Percentiles rank a stretch among this genome's conserved stretches.
Conservation (phyloP, 805 yeast genomes). For the Metschnikowia lunata region DNA sequence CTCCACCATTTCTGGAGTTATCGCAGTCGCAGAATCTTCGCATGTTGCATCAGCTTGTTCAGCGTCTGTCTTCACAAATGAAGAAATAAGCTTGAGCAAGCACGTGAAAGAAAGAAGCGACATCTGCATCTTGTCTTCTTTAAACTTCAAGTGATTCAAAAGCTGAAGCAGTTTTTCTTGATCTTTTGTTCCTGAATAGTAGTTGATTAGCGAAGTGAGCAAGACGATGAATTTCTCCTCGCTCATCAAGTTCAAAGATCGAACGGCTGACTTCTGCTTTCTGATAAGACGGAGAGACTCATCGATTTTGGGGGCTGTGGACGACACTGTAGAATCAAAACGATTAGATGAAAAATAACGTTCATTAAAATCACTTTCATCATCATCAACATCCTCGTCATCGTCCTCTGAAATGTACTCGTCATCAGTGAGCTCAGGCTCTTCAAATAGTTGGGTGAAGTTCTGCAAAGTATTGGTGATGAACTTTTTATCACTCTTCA, state of each 20-base stretch:
- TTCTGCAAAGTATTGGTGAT: constrained; percentile 19
- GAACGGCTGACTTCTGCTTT: constrained; percentile 22
- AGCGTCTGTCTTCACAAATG: constrained; percentile 11
- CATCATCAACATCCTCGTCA: neutral
- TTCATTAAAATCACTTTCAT: neutral
- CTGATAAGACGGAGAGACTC: constrained; percentile 4
- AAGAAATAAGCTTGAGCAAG: constrained; percentile 23
- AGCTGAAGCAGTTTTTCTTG: constrained; percentile 19
- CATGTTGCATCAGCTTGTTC: constrained; percentile 17
- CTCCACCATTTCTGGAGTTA: neutral
- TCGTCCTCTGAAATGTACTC: constrained; percentile 12
- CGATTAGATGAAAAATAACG: no score
- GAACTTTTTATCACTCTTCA: constrained; percentile 15
- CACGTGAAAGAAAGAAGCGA: constrained; percentile 32
- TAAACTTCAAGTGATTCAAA: constrained; percentile 23
- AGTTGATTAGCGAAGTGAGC: constrained; percentile 23
- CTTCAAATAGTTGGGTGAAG: constrained; percentile 22
- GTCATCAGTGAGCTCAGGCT: constrained; percentile 31
- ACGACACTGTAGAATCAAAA: neutral
- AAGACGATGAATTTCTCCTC: constrained; percentile 35
- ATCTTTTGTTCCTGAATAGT: constrained; percentile 20
- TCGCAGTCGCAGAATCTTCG: neutral
- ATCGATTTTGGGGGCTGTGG: neutral
- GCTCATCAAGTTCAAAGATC: constrained; percentile 28
- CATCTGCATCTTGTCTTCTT: constrained; percentile 15